Evolutionary conservation across 176 grass and related monocot species (phyloP).

Genomic region (Zizania latifolia): DNA sequence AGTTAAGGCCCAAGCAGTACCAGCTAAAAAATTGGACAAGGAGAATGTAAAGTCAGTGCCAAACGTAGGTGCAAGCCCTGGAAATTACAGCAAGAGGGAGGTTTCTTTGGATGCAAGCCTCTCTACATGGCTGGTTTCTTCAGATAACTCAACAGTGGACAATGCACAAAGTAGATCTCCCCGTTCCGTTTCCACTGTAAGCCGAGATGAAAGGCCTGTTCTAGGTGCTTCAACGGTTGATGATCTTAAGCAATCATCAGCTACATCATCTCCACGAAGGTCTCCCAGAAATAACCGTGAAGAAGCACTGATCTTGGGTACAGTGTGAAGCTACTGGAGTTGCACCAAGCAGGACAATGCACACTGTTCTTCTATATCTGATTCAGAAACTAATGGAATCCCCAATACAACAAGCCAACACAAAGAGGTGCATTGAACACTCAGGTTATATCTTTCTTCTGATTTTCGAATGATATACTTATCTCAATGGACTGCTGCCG

Average conservation of each 20-base stretch:
- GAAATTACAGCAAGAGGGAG: conserved; percentile 35
- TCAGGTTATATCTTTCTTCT: neutral
- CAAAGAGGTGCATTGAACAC: conserved; percentile 42
- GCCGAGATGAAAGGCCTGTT: conserved; percentile 58
- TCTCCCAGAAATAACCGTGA: conserved; percentile 49
- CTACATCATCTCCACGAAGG: conserved; percentile 50
- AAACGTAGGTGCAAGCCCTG: neutral
- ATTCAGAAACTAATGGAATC: conserved; percentile 42
- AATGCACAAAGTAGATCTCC: conserved; percentile 40
- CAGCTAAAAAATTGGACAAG: conserved; percentile 31
- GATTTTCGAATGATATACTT: neutral
- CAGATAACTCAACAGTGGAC: conserved; percentile 40
- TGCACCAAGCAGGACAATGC: conserved; percentile 22
- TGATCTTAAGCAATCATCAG: conserved; percentile 58
- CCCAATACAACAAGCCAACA: conserved; percentile 65
- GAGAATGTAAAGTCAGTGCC: conserved; percentile 30
- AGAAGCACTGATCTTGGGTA: conserved; percentile 55
- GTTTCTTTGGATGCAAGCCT: conserved; percentile 79
- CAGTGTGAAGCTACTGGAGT: conserved; percentile 77
- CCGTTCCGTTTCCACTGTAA: conserved; percentile 37
- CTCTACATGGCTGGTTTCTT: conserved; percentile 65
- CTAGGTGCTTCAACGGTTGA: conserved; percentile 55
- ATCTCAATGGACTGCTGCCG: conserved; percentile 29
- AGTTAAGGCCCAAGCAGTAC: conserved; percentile 44
- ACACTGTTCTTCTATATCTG: conserved; percentile 37